Conservation (phyloP, 108 stramenopile species). For the Stephanodiscus minutulus region DNA sequence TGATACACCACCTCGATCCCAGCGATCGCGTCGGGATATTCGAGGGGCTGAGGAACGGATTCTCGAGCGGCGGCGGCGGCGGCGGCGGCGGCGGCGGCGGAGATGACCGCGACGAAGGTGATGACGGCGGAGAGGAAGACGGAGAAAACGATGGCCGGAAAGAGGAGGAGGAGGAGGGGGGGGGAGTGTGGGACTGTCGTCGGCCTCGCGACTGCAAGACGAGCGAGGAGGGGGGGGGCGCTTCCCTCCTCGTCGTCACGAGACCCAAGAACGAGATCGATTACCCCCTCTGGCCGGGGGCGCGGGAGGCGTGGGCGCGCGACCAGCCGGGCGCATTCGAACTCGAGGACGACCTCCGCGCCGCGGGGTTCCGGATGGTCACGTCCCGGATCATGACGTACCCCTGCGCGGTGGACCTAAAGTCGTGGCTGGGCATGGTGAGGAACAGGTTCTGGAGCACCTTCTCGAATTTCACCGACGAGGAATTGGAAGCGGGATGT, state of each 20-base stretch:
- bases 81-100: neutral
- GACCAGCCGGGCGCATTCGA: conserved; percentile 58
- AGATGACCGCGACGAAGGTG: neutral
- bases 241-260: conserved; percentile 60
- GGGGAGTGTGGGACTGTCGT: neutral
- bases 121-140: neutral
- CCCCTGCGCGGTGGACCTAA: conserved; percentile 44
- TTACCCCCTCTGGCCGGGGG: conserved; percentile 72
- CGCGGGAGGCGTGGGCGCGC: conserved; percentile 57
- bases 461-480: conserved; percentile 65
- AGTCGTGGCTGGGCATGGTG: conserved; percentile 60
- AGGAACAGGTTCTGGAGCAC: conserved; percentile 70
- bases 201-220: neutral
- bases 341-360: conserved; percentile 39
- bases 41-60: conserved; percentile 34
- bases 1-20: conserved; percentile 53
- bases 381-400: conserved; percentile 46
- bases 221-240: neutral
- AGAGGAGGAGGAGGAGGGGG: conserved; percentile 16
- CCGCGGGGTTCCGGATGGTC: conserved; percentile 56
- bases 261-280: conserved; percentile 68
- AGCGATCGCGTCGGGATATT: conserved; percentile 53
- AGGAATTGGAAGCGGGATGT: conserved; percentile 59
- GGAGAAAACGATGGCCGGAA: neutral
- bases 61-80: neutral